Base-by-base conservation (phyloP, 139 green algal species). In the Micromonas pusilla region DNA sequence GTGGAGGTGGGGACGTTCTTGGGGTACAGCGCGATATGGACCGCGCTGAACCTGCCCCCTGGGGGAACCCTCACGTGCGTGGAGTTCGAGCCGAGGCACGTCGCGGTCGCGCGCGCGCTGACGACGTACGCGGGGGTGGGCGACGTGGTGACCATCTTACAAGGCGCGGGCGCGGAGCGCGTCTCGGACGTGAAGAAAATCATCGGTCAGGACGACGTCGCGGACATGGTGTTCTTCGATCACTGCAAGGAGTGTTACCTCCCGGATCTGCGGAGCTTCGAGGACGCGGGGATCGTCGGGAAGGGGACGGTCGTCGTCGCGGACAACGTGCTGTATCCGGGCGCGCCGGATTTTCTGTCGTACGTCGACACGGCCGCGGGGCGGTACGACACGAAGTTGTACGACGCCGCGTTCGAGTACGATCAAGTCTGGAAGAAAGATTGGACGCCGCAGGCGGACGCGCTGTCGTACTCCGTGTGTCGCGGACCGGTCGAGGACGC, bases 291-390 rank as follows among this genome's bases (percentile, higher is more conserved):
- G 13, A 28, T 83, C 30, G 62, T 83, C 23, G 34, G 13, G 20
- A 65, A 60, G 31, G 79, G 79, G 21, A 80, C 79, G 2, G 30
- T 60, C 25, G 63, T 83, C n/a, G 70, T 83, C 36, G 79, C 79
- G 3, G 79, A 83, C 52, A 83, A 83, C 60, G 79, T 83, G n/a
- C n/a, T 83, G 1, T 83, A 83, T 63, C 79, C 79, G 2, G 79
- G 79, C 2, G 79, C 79, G 1, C 79, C 79, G 9, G 79, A 52
- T 28, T 83, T 70, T 63, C 64, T 83, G 3, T 53, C 64, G 57
- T 78, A 78, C 39, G 30, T 83, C 20, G 77, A 76, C n/a, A 75
- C 60, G n/a, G 28, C 30, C 25, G 5, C 60, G 16, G 39, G 39
- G 1, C 26, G 70, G 32, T 83, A 83, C 63, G 64, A 79, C 5